phyloP scores from a whole-genome alignment of 2,329 filamentous ascomycete species.

The Venturia pyrina region DNA sequence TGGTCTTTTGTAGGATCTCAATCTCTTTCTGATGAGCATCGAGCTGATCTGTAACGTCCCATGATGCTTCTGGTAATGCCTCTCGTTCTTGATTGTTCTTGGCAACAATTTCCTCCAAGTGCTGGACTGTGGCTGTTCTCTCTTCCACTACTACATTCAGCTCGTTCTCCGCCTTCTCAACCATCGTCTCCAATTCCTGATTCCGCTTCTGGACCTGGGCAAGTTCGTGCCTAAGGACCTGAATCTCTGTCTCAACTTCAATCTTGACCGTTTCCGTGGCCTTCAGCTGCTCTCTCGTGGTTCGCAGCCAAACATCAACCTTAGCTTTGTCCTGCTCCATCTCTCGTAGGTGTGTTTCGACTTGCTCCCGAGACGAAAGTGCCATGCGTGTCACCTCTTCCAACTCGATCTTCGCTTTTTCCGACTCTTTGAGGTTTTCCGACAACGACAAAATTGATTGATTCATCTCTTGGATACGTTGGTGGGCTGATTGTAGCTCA shows the following conservation, averaged over 20 bases:
- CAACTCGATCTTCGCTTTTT: constrained; percentile 1
- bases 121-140: not conserved
- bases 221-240: not conserved
- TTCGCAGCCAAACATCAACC: not conserved
- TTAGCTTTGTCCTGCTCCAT: not conserved
- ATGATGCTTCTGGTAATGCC: not conserved
- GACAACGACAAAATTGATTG: not conserved
- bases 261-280: not conserved
- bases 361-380: not conserved
- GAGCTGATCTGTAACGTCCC: not conserved
- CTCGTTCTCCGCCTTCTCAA: constrained; percentile 1
- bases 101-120: not conserved
- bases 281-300: not conserved
- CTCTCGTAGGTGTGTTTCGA: not conserved
- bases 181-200: constrained; percentile 3
- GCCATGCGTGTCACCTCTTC: not conserved
- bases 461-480: not conserved
- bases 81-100: not conserved
- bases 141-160: not conserved
- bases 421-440: not conserved
- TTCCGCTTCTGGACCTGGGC: constrained; percentile 1
- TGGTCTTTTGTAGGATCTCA: not conserved
- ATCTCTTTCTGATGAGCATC: constrained; percentile 3
- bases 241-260: not conserved
- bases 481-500: not conserved